Evolutionary conservation across 2,329 filamentous ascomycete genomes (phyloP).

Genomic region (Xylariaceae sp.): DNA sequence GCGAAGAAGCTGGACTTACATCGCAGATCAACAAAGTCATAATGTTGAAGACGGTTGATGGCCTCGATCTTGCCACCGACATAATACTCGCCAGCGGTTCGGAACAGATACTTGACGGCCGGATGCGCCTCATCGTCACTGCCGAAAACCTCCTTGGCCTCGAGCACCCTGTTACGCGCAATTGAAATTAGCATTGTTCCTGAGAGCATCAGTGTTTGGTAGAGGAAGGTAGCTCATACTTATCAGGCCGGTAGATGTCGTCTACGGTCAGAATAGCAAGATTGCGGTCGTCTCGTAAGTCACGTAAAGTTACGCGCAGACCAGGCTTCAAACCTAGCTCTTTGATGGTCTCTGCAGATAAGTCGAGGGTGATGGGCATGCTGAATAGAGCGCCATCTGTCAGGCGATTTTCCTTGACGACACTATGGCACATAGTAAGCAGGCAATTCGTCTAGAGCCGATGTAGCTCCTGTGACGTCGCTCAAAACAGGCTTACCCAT

Average conservation of each 20-base stretch:
- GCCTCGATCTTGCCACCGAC: slow-evolving; percentile 96
- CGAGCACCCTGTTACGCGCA: slow-evolving; percentile 67
- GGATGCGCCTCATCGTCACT: slow-evolving; percentile 89
- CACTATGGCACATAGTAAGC: slow-evolving; percentile 55
- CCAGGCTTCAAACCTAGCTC: slow-evolving; percentile 78
- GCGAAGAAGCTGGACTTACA: slow-evolving; percentile 62
- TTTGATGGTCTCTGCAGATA: slow-evolving; percentile 76
- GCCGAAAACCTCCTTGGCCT: slow-evolving; percentile 94
- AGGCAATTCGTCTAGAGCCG: background rate
- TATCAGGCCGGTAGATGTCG: slow-evolving; percentile 94
- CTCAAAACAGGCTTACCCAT: slow-evolving; percentile 64
- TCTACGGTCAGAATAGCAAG: slow-evolving; percentile 94
- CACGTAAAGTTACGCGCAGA: slow-evolving; percentile 83
- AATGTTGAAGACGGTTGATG: slow-evolving; percentile 94
- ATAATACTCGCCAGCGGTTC: slow-evolving; percentile 84
- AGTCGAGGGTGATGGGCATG: slow-evolving; percentile 95
- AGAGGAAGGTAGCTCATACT: slow-evolving; percentile 61
- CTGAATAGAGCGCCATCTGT: slow-evolving; percentile 88
- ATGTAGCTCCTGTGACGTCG: background rate
- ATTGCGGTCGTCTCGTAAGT: slow-evolving; percentile 95
- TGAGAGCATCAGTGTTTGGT: slow-evolving; percentile 50
- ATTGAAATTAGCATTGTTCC: slow-evolving; percentile 51
- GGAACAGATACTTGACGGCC: slow-evolving; percentile 87
- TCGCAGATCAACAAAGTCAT: slow-evolving; percentile 96
- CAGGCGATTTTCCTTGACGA: slow-evolving; percentile 87